Percentiles rank a stretch among this genome's conserved stretches.
These are phyloP conservation scores for Cantharellus anzutake DNA, from an alignment of 768 basidiomycete species.

Conservation along the genomic window DNA sequence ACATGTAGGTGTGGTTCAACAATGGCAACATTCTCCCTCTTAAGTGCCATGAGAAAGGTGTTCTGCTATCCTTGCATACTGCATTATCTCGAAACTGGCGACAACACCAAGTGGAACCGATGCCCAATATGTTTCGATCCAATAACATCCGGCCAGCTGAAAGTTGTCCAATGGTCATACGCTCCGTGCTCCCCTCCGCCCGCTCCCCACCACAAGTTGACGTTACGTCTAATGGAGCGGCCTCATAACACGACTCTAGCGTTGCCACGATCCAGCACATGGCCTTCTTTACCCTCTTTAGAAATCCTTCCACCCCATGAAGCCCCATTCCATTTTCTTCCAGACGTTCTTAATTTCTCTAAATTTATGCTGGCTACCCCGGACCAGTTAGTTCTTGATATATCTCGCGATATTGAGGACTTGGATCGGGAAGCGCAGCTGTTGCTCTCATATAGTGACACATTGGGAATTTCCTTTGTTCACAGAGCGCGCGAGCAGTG, in stretches of 20 bases:
- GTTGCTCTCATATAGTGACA: slow-evolving; percentile 49
- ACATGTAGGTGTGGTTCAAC: slow-evolving; percentile 45
- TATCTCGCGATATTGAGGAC: slow-evolving; percentile 53
- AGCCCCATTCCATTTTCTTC: slow-evolving; percentile 90
- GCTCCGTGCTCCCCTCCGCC: slow-evolving; percentile 6
- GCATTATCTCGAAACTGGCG: slow-evolving; percentile 70
- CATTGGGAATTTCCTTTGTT: slow-evolving; percentile 60
- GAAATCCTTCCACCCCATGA: slow-evolving; percentile 80
- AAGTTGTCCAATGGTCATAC: slow-evolving; percentile 73
- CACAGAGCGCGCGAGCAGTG: slow-evolving; percentile 62
- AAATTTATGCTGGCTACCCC: slow-evolving; percentile 97
- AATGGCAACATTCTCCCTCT: neutral
- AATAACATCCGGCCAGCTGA: slow-evolving; percentile 74
- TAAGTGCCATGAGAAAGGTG: slow-evolving; percentile 30
- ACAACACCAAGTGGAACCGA: slow-evolving; percentile 68
- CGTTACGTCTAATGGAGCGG: slow-evolving; percentile 79
- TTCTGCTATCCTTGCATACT: slow-evolving; percentile 91
- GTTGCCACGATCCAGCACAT: slow-evolving; percentile 74
- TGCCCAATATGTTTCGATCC: slow-evolving; percentile 97
- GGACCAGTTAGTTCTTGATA: slow-evolving; percentile 54
- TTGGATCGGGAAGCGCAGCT: slow-evolving; percentile 49
- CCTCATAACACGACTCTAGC: slow-evolving; percentile 92
- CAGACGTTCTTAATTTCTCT: slow-evolving; percentile 70
- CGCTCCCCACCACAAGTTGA: slow-evolving; percentile 20
- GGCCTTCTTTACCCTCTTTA: slow-evolving; percentile 30